A percentile compares a stretch with the other conserved stretches of the same genome.
Evolutionary conservation across 2,329 filamentous ascomycete genomes (phyloP).

Genomic region (Thielaviopsis populi): DNA sequence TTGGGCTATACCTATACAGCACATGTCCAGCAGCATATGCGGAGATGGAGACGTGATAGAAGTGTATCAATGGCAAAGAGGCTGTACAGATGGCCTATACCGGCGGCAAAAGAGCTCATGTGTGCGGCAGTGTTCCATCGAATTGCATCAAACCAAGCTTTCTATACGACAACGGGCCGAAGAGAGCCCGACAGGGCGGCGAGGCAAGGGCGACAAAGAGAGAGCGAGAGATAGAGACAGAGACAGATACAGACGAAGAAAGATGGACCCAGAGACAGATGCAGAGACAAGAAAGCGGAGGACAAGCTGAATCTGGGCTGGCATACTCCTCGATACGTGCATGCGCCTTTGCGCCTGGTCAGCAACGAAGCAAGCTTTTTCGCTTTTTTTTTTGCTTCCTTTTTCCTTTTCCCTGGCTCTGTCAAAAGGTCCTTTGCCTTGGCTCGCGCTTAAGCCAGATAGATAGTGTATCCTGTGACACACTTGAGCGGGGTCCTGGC

Average conservation of each 20-base stretch:
- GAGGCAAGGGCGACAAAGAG: background rate
- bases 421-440: background rate
- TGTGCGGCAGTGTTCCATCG: background rate
- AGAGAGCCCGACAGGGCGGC: background rate
- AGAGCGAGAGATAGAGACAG: background rate
- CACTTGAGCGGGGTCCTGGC: background rate
- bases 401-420: background rate
- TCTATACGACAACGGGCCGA: constrained; percentile 1
- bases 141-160: background rate
- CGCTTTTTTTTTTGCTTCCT: background rate
- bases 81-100: background rate
- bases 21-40: background rate
- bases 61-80: background rate
- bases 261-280: background rate
- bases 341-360: background rate
- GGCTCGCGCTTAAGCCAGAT: background rate
- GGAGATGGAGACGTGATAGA: background rate
- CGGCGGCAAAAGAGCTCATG: background rate
- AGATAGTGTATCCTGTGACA: background rate
- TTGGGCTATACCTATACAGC: background rate
- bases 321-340: background rate
- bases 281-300: background rate
- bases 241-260: background rate
- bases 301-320: background rate
- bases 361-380: background rate